phyloP scores from a whole-genome alignment of 2,329 filamentous ascomycete genomes.

The Ceratocystis ficicola region DNA sequence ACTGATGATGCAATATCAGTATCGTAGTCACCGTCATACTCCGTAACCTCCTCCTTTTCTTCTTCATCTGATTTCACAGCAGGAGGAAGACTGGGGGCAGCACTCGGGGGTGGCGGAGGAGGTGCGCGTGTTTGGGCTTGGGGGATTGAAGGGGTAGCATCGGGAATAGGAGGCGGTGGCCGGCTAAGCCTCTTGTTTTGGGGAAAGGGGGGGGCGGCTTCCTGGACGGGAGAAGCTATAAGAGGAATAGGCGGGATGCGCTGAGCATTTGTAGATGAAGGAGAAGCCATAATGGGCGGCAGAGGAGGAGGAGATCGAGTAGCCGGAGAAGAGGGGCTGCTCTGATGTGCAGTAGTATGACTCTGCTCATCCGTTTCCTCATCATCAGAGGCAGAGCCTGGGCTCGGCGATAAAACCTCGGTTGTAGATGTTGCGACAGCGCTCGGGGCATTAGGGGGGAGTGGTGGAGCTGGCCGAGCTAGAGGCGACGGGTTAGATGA shows the following conservation, averaged over 20 bases:
- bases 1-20: conserved; percentile 91
- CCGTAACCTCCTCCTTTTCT: conserved; percentile 68
- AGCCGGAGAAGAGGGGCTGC: conserved; percentile 32
- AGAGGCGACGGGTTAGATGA: conserved; percentile 20
- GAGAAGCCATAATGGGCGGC: conserved; percentile 25
- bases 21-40: conserved; percentile 96
- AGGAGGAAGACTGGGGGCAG: conserved; percentile 34
- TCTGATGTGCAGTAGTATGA: conserved; percentile 25
- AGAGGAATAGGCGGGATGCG: conserved; percentile 28
- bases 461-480: conserved; percentile 52
- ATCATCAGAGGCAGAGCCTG: conserved; percentile 80
- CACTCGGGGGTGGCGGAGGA: conserved; percentile 48
- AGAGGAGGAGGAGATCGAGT: conserved; percentile 34
- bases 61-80: conserved; percentile 38
- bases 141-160: conserved; percentile 36
- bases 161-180: conserved; percentile 49
- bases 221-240: conserved; percentile 30
- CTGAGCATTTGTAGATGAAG: conserved; percentile 21
- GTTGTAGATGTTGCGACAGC: conserved; percentile 41
- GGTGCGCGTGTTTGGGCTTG: conserved; percentile 49
- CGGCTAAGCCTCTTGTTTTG: conserved; percentile 45
- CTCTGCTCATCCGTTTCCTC: conserved; percentile 51
- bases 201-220: conserved; percentile 34
- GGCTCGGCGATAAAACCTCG: conserved; percentile 51
- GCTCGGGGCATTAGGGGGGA: conserved; percentile 39